Percentiles rank a stretch among this genome's conserved stretches.
These are phyloP conservation scores for Cercospora sojina DNA, from an alignment of 2,329 filamentous ascomycete species.

Conservation along the genomic window DNA sequence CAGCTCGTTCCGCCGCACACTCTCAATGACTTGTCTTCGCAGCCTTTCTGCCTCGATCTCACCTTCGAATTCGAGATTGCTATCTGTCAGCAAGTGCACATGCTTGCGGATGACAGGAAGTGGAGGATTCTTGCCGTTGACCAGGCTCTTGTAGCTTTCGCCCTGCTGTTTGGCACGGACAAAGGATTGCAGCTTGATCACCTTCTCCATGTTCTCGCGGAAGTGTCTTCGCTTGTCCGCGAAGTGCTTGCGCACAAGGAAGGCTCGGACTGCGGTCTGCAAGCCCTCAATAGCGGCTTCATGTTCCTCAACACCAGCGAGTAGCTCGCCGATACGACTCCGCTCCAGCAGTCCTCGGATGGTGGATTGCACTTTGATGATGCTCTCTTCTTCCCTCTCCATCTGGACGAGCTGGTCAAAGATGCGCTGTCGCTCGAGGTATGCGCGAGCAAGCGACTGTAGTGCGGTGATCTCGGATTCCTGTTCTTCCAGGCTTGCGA, in stretches of 20 bases:
- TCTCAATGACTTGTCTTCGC: constrained; percentile 93
- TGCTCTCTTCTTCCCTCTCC: constrained; percentile 63
- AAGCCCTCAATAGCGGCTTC: constrained; percentile 74
- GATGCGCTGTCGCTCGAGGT: constrained; percentile 60
- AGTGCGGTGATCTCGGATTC: constrained; percentile 59
- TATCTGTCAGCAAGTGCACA: constrained; percentile 95
- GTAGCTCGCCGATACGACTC: constrained; percentile 67
- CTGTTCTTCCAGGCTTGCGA: constrained; percentile 58
- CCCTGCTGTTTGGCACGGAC: constrained; percentile 92
- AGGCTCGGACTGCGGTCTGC: constrained; percentile 72
- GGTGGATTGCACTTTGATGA: constrained; percentile 71
- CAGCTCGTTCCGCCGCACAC: constrained; percentile 95
- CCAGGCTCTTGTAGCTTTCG: constrained; percentile 96
- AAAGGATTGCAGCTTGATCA: constrained; percentile 98
- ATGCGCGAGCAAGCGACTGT: constrained; percentile 68
- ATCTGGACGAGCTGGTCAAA: constrained; percentile 67
- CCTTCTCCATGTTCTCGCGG: constrained; percentile 96
- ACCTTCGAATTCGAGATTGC: constrained; percentile 98
- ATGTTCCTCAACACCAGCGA: constrained; percentile 76
- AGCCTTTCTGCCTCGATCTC: constrained; percentile 95
- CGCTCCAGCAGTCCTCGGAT: constrained; percentile 77
- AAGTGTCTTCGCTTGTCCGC: constrained; percentile 85
- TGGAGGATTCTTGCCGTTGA: constrained; percentile 92
- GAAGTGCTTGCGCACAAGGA: constrained; percentile 71
- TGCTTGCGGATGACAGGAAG: constrained; percentile 98